Base-by-base conservation (phyloP, 139 green algal genomes). In the Coccomyxa sp. region DNA sequence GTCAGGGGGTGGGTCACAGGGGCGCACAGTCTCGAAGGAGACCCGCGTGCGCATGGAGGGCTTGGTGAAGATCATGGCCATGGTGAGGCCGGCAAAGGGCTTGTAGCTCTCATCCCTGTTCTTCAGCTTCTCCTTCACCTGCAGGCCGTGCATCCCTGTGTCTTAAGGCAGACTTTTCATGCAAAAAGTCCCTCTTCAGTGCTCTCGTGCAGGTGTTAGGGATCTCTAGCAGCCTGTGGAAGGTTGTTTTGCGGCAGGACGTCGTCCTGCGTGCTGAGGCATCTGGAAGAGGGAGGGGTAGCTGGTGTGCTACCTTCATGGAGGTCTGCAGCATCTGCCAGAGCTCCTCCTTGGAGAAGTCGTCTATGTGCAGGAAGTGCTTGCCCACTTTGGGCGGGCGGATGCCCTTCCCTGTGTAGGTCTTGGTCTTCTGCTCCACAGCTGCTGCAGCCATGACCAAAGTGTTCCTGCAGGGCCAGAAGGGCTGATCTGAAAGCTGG, bases 51-150 rank as follows among this genome's bases (percentile, higher is more conserved):
- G 89, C 80, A 98, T 94, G 18, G 91, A 97, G 0, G 94, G 96
- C 89, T 99, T 99, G 39, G 96, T 97, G 88, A 99, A 99, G 41
- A 99, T 97, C 96, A 99, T 99, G 6, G 91, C 88, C 90, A 99
- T 93, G 2, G 90, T 94, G 86, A 94, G 93, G 44, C 94, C 95
- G n/a, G 87, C 79, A 70, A 99, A 96, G 1, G 94, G 95, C 85
- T 96, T 94, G 90, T 94, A 98, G 14, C 68, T 83, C 54, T 92
- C 75, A 74, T 99, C 95, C 36, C 90, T 84, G 14, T 78, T 77
- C 64, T 96, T 93, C 18, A 99, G 78, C 68, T 83, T 88, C 9
- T 85, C 81, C 86, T 99, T 99, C 0, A 96, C 93, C 50, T 64
- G 50, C 50, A 64, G n/a, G n/a, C n/a, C n/a, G n/a, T n/a, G n/a